Evolutionary conservation across 495 filamentous ascomycete genomes (phyloP).

Genomic region (Chlorociboria aeruginascens): DNA sequence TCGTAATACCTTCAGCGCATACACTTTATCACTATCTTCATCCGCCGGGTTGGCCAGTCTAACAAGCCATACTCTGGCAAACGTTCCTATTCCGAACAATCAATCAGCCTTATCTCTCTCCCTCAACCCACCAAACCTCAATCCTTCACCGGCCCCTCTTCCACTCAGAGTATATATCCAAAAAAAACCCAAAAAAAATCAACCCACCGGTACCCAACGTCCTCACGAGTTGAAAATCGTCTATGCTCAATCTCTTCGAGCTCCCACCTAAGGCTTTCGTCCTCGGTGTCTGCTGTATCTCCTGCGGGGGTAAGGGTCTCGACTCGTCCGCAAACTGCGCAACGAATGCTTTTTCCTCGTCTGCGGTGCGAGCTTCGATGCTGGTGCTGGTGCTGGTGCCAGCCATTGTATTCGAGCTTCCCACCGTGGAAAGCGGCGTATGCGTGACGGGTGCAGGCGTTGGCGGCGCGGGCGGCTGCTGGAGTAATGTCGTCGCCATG

Average conservation of each 20-base stretch:
- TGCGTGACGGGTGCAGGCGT: too few species aligned
- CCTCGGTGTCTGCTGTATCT: conserved; percentile 40
- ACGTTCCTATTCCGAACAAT: conserved; percentile 56
- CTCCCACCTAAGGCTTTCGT: conserved; percentile 47
- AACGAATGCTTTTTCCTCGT: conserved; percentile 28
- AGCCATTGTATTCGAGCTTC: too few species aligned
- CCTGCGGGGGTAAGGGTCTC: conserved; percentile 35
- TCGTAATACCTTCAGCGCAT: conserved; percentile 85
- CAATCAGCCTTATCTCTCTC: conserved; percentile 22
- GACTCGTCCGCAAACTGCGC: conserved; percentile 38
- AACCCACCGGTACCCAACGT: conserved; percentile 76
- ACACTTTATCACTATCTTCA: conserved; percentile 55
- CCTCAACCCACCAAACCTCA: conserved; percentile 3
- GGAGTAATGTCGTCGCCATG: too few species aligned
- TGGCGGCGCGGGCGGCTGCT: too few species aligned
- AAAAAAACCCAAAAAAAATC: neutral
- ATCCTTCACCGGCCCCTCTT: neutral
- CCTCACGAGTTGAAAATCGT: conserved; percentile 76
- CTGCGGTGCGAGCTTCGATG: neutral
- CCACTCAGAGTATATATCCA: neutral
- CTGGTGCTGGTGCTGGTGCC: too few species aligned
- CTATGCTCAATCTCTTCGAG: conserved; percentile 40
- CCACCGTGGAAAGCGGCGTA: too few species aligned
- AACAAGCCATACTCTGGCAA: conserved; percentile 88
- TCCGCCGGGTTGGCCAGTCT: conserved; percentile 41